Percentiles rank a stretch among this genome's conserved stretches.
These are phyloP conservation scores for Nicotiana tomentosiformis DNA, from an alignment of 257 asterid species.

Conservation along the genomic window DNA sequence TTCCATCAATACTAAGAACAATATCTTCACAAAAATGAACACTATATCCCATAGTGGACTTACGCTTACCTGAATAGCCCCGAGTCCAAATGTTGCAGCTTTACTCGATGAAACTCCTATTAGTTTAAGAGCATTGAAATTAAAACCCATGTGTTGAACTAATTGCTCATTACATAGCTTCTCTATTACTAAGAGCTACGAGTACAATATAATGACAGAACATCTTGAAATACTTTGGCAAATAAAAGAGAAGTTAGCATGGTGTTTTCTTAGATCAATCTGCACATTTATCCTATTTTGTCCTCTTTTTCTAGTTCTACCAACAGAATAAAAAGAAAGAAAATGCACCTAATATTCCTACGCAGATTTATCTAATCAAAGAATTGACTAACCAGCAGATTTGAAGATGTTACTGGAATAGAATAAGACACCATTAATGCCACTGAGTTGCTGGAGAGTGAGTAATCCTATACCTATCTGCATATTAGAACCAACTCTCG, in stretches of 20 bases:
- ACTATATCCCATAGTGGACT: not conserved
- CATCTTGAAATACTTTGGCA: not conserved
- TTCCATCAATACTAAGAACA: not conserved
- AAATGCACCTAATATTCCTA: no score
- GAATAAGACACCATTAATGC: constrained; percentile 74
- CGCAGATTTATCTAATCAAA: no score
- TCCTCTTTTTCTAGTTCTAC: no score
- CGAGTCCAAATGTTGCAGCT: constrained; percentile 65
- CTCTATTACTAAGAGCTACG: not conserved
- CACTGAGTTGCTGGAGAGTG: constrained; percentile 77
- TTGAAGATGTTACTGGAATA: constrained; percentile 78
- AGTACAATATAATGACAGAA: not conserved
- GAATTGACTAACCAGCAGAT: constrained; percentile 50
- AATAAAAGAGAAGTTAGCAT: not conserved
- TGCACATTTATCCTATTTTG: not conserved
- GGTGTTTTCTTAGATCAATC: not conserved
- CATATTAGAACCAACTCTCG: not conserved
- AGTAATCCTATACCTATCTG: constrained; percentile 83
- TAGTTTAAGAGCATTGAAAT: not conserved
- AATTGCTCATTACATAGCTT: not conserved
- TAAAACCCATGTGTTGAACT: not conserved
- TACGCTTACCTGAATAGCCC: constrained; percentile 66
- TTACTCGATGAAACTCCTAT: constrained; percentile 70
- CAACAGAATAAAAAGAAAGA: no score
- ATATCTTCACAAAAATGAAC: not conserved